Base-by-base conservation (phyloP, 208 protist genomes). In the Acanthamoeba triangularis region DNA sequence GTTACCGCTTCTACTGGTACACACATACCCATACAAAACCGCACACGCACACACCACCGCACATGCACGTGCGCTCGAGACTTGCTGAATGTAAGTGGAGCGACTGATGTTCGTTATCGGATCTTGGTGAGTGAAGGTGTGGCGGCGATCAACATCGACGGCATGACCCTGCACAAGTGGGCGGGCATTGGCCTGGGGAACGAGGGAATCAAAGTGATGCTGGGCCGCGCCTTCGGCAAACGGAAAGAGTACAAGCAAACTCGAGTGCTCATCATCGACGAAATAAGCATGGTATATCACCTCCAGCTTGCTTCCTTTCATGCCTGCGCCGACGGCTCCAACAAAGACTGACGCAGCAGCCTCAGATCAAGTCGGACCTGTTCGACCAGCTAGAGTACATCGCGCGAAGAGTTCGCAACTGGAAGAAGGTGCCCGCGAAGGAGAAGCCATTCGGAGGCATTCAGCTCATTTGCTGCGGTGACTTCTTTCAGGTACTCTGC, bases 271-370 rank as follows among this genome's bases (percentile, higher is more conserved):
- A 54, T 54, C 49, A 96, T 98, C 13, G 97, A 98, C 82, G 97
- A 98, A 13, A 88, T 98, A 7, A 97, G 96, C 56, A 98, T 98
- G 96, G 76, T 97, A 3, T n/a, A n/a, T n/a, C n/a, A n/a, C n/a
- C n/a, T n/a, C n/a, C n/a, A n/a, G n/a, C n/a, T n/a, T n/a, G 1
- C 13, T 74, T 11, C 13, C 23, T 30, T 41, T 13, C 59, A 11
- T 65, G 59, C 59, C 59, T 65, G 20, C 25, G 54, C 54, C n/a
- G n/a, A n/a, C n/a, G n/a, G n/a, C 25, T n/a, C 25, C 20, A 65
- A 74, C 95, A 6, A 49, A 20, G 3, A 5, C 69, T 82, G 41
- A 33, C 47, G 20, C 41, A 61, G 69, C 23, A 11, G 28, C 49
- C 25, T 41, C 69, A 67, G 61, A 76, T 59, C 20, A 93, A 88